phyloP scores from a whole-genome alignment of 345 rosid genomes.

The Populus ilicifolia region DNA sequence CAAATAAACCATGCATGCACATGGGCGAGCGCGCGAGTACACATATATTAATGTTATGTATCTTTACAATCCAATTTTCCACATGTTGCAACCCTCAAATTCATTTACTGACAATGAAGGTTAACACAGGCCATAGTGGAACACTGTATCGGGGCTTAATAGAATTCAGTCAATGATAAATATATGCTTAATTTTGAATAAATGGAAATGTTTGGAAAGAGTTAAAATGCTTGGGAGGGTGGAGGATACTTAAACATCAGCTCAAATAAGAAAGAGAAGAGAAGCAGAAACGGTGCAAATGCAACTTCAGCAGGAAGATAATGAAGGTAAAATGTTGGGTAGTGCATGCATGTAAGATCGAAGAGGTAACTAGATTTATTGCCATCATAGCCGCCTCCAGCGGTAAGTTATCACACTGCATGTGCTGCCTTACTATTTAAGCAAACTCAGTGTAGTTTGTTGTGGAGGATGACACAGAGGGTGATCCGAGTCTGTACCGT shows the following conservation, averaged over 20 bases:
- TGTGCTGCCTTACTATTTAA: not conserved
- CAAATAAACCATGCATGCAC: too few species aligned
- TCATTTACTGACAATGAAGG: not conserved
- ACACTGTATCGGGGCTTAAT: not conserved
- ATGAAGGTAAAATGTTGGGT: too few species aligned
- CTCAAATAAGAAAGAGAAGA: not conserved
- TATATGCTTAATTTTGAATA: not conserved
- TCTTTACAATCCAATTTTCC: not conserved
- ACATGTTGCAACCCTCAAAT: not conserved
- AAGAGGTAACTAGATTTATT: not conserved
- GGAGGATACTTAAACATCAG: not conserved
- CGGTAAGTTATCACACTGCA: not conserved
- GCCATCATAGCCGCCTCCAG: not conserved
- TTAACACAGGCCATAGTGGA: not conserved
- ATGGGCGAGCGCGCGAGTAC: too few species aligned
- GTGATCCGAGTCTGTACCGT: not conserved
- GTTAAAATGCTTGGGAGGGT: not conserved
- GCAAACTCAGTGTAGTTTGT: slow-evolving; percentile 14
- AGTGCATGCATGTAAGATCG: not conserved
- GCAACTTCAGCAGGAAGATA: not conserved
- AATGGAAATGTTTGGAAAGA: not conserved
- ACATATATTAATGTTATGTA: not conserved
- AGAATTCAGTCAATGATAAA: not conserved
- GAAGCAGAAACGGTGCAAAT: not conserved
- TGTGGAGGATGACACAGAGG: not conserved